Conservation (phyloP, 2,329 filamentous ascomycete genomes). For the Colletotrichum truncatum region DNA sequence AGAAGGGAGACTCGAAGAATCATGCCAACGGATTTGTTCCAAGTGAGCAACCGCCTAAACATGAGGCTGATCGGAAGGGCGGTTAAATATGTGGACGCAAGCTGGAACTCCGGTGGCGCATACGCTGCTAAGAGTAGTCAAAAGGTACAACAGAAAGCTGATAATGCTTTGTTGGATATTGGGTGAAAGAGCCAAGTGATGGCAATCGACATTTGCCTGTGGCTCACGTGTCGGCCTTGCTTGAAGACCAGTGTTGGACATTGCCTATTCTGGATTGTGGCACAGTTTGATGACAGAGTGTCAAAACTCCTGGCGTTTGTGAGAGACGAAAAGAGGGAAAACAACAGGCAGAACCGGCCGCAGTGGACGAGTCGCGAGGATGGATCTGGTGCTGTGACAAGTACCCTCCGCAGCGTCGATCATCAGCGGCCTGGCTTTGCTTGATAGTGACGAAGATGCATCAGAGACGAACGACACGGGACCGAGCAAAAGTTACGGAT, state of each 20-base stretch:
- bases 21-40: conserved; percentile 46
- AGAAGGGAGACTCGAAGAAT: conserved; percentile 62
- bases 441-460: neutral
- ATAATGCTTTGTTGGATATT: conserved; percentile 26
- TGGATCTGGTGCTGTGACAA: conserved; percentile 11
- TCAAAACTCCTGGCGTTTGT: neutral
- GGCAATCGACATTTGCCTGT: neutral
- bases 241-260: conserved; percentile 21
- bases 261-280: conserved; percentile 22
- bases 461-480: neutral
- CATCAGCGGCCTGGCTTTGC: neutral
- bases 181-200: neutral
- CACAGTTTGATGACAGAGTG: neutral
- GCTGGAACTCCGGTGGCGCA: neutral
- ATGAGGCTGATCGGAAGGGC: conserved; percentile 70
- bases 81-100: conserved; percentile 51
- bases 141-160: conserved; percentile 3
- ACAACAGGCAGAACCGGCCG: neutral
- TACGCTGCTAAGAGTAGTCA: too few species aligned
- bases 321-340: neutral
- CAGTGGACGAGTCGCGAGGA: neutral
- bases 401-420: neutral
- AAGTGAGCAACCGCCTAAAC: conserved; percentile 64
- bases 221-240: neutral
- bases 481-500: neutral